Evolutionary conservation across 225 moss, liverwort and hornwort genomes (phyloP).

Genomic region (Rhytidiadelphus loreus): DNA sequence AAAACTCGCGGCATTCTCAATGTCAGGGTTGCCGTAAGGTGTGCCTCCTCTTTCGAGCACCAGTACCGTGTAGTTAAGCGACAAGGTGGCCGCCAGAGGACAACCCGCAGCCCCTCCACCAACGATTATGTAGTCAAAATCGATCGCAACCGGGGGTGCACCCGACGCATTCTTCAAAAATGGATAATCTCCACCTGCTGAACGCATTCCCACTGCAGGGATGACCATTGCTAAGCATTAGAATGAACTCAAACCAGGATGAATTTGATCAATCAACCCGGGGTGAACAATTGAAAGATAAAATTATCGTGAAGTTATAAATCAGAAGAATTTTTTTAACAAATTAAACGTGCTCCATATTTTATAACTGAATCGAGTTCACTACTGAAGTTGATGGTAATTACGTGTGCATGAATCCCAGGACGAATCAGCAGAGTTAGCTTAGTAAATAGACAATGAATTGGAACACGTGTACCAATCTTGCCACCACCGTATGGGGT

Average conservation of each 20-base stretch:
- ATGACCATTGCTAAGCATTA: neutral
- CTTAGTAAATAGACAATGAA: neutral
- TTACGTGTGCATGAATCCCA: neutral
- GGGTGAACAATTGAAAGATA: neutral
- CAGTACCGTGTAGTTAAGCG: constrained; percentile 41
- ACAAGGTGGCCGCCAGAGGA: constrained; percentile 71
- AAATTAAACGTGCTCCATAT: neutral
- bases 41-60: constrained; percentile 47
- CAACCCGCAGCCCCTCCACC: constrained; percentile 77
- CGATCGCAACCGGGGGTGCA: neutral
- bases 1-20: constrained; percentile 25
- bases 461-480: neutral
- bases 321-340: neutral
- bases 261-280: neutral
- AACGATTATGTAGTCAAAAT: constrained; percentile 67
- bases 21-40: constrained; percentile 26
- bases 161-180: constrained; percentile 47
- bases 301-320: neutral
- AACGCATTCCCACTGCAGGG: neutral
- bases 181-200: constrained; percentile 38
- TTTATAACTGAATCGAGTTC: neutral
- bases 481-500: neutral
- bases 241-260: neutral
- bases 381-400: neutral
- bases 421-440: neutral